Evolutionary conservation across 768 basidiomycete species (phyloP), one percentile per base, ranked within the genome.

Genomic region (Panaeolus cyanescens): DNA sequence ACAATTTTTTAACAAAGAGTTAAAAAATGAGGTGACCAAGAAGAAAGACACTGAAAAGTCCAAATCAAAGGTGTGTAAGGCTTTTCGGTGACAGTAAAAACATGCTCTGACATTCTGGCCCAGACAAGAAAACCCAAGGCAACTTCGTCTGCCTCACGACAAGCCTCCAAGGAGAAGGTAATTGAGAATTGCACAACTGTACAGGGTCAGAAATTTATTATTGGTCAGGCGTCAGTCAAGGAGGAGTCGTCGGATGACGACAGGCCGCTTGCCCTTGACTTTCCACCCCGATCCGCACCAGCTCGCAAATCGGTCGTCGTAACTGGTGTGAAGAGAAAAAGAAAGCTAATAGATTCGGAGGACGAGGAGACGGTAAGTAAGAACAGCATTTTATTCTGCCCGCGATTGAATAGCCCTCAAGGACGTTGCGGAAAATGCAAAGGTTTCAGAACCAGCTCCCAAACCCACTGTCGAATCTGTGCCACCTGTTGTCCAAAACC

Each of bases 1-100:
- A 62, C 67, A 67, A 13, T 74, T 65, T 28, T 81, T 80, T 63
- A 70, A 69, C 19, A 67, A 63, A 55, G 76, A 78, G 60, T 75
- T 67, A 56, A 45, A 58, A 15, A 65, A 62, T 42, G 34, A 60
- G 40, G 39, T 40, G 8, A 37, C 25, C 60, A 59, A 42, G 59
- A 64, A 40, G 54, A 65, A 54, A 62, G 63, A 40, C 37, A 66
- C 5, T 28, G 61, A 64, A 2, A 59, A 59, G 39, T 54, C 54
- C 9, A 60, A 63, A 32, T 59, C 62, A 31, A 59, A 45, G n/a
- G 37, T 32, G 19, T 22, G 32, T 10, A 56, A 33, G 4, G 25
- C 25, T 28, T 2, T n/a, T n/a, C n/a, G n/a, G n/a, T n/a, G n/a
- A n/a, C 13, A 15, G 7, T 13, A 4, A 12, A 9, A 10, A 50